Conservation (phyloP, 164 flowering plant genomes). For the Annona cherimola region DNA sequence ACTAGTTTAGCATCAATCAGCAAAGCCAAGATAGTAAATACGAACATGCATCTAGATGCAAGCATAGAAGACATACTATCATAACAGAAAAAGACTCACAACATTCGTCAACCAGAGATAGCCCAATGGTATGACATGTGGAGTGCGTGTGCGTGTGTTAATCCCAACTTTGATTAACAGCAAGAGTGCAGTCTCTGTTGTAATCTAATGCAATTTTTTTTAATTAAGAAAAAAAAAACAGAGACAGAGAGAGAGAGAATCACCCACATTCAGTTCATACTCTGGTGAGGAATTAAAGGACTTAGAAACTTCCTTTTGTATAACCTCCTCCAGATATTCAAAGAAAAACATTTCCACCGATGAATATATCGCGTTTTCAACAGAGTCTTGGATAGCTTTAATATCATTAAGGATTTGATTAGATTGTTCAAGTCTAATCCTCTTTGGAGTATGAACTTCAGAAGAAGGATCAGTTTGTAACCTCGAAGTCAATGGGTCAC, state of each 20-base stretch:
- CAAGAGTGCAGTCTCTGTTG: too few species aligned
- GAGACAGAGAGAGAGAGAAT: too few species aligned
- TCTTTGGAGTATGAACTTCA: conserved; percentile 9
- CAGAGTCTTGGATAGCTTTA: conserved; percentile 29
- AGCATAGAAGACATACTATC: too few species aligned
- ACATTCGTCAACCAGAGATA: too few species aligned
- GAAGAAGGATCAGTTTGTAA: conserved; percentile 12
- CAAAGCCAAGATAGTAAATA: too few species aligned
- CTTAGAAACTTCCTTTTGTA: conserved; percentile 45
- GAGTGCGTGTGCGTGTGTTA: too few species aligned
- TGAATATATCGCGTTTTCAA: conserved; percentile 49
- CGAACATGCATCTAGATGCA: too few species aligned
- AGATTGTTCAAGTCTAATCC: conserved; percentile 2
- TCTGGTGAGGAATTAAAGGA: conserved; percentile 10
- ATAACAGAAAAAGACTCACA: background rate
- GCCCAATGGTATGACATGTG: too few species aligned
- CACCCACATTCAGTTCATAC: conserved; percentile 35
- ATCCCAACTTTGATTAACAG: too few species aligned
- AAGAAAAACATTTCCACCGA: conserved; percentile 34
- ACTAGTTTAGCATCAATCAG: too few species aligned
- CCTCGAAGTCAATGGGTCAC: conserved; percentile 9
- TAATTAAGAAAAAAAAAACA: too few species aligned
- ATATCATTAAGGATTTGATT: conserved; percentile 15
- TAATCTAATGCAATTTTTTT: too few species aligned
- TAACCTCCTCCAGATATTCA: conserved; percentile 30